Evolutionary conservation across 2,329 filamentous ascomycete genomes (phyloP), one percentile per base, ranked within the genome.

Genomic region (Purpureocillium takamizusanense): DNA sequence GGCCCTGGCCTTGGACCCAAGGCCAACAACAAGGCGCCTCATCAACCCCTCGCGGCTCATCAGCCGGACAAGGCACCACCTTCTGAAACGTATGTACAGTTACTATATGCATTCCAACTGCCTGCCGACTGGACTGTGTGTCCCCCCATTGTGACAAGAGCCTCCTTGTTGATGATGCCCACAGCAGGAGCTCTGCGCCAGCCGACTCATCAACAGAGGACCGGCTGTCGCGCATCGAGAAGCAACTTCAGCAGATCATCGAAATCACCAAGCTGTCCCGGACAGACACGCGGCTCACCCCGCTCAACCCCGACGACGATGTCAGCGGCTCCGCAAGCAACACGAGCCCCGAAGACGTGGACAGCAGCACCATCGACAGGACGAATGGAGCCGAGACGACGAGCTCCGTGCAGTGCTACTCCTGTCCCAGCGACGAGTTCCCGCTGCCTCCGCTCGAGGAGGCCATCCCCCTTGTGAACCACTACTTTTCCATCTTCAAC

Each of bases 401-500:
- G 17, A 23, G 35, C 17, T 14, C 31, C 1, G 31, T 52, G 4
- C 51, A 53, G 27, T 31, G 45, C 7, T 50, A 43, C 1, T n/a
- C n/a, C n/a, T 39, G 43, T 4, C 44, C 46, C 7, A 40, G 44
- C 3, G 42, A 41, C 2, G 39, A 32, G 4, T 31, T 59, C 5
- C 39, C 42, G 15, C 33, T 63, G 2, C 61, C 60, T 0, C 56
- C 62, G 0, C 35, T 62, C 4, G 50, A 56, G 2, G 58, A 65
- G 10, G 47, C 59, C 7, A 30, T 62, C 2, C 57, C 61, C 12
- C 40, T 59, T 7, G 42, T 65, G 2, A 58, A 66, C 21, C 47
- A 53, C 31, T 67, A 60, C 46, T 67, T 66, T 37, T 36, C 41
- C 6, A 44, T 47, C 5, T 61, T 58, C 39, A 66, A 66, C 44